Conservation (phyloP, 2,329 filamentous ascomycete genomes). For the Aotearoamyces nothofagi region DNA sequence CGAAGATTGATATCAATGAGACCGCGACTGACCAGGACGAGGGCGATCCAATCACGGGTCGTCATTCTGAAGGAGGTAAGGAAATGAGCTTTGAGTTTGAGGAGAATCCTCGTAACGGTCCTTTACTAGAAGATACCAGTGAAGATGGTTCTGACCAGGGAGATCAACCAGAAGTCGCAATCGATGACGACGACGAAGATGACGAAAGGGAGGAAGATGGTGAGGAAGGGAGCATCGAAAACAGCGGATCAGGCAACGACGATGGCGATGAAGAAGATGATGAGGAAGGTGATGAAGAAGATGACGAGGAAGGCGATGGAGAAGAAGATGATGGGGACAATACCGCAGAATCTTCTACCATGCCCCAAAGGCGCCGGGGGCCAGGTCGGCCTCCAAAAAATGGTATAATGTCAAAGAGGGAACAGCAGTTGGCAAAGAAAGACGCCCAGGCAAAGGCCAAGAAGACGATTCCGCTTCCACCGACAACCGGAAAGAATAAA, state of each 20-base stretch:
- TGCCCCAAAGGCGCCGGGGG: constrained; percentile 34
- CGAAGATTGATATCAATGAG: constrained; percentile 40
- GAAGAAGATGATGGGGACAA: constrained; percentile 14
- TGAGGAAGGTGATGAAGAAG: constrained; percentile 18
- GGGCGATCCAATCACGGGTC: constrained; percentile 33
- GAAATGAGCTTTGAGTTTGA: constrained; percentile 65
- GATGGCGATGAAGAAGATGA: constrained; percentile 13
- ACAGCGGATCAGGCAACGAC: constrained; percentile 17
- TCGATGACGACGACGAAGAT: constrained; percentile 9
- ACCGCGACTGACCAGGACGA: constrained; percentile 38
- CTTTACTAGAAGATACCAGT: constrained; percentile 24
- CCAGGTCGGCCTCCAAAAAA: constrained; percentile 74
- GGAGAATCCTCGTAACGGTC: constrained; percentile 39
- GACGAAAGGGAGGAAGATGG: constrained; percentile 10
- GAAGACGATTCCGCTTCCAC: constrained; percentile 28
- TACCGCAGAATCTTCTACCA: constrained; percentile 20
- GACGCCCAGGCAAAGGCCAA: constrained; percentile 37
- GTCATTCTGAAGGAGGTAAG: constrained; percentile 41
- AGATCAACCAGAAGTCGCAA: constrained; percentile 12
- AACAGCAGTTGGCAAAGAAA: constrained; percentile 50
- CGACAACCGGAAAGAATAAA: constrained; percentile 36
- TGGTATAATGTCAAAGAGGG: constrained; percentile 68
- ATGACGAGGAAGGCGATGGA: constrained; percentile 15
- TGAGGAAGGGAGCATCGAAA: constrained; percentile 12
- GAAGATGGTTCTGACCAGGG: constrained; percentile 16